Evolutionary conservation across 805 yeast species (phyloP).

Genomic region (Saccharomycopsis malanga): DNA sequence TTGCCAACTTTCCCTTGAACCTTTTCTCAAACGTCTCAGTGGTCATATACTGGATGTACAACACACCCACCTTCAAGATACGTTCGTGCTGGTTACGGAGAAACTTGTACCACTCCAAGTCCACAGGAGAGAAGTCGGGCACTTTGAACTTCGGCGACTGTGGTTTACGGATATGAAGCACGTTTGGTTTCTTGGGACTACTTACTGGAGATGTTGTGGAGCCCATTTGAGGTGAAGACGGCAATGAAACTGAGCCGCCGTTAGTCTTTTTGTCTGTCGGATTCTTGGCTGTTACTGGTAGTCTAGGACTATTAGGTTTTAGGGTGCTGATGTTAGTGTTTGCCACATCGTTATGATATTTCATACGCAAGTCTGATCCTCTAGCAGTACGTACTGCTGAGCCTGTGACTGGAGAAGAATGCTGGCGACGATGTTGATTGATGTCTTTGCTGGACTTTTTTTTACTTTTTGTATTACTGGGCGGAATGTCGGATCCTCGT

Average conservation of each 20-base stretch:
- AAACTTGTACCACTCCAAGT: slow-evolving; percentile 43
- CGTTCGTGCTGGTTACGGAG: slow-evolving; percentile 45
- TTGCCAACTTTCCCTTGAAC: slow-evolving; percentile 43
- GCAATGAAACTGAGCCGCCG: slow-evolving; percentile 5
- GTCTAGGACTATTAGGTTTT: background rate
- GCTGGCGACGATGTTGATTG: slow-evolving; percentile 6
- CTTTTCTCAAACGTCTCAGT: slow-evolving; percentile 44
- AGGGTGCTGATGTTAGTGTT: background rate
- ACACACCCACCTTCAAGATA: slow-evolving; percentile 43
- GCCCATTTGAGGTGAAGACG: slow-evolving; percentile 1
- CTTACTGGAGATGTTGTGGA: background rate
- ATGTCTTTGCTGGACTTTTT: slow-evolving; percentile 1
- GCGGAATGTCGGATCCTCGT: background rate
- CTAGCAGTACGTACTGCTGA: slow-evolving; percentile 1
- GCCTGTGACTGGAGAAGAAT: slow-evolving; percentile 1
- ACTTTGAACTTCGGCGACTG: background rate
- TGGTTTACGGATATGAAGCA: background rate
- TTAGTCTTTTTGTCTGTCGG: background rate
- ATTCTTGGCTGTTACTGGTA: background rate
- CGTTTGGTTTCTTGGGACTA: too few species aligned
- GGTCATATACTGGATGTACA: slow-evolving; percentile 32
- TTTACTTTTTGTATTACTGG: background rate
- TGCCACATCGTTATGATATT: slow-evolving; percentile 12
- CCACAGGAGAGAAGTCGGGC: slow-evolving; percentile 26
- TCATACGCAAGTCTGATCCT: slow-evolving; percentile 14